phyloP scores from a whole-genome alignment of 768 basidiomycete species.

The Panus rudis region DNA sequence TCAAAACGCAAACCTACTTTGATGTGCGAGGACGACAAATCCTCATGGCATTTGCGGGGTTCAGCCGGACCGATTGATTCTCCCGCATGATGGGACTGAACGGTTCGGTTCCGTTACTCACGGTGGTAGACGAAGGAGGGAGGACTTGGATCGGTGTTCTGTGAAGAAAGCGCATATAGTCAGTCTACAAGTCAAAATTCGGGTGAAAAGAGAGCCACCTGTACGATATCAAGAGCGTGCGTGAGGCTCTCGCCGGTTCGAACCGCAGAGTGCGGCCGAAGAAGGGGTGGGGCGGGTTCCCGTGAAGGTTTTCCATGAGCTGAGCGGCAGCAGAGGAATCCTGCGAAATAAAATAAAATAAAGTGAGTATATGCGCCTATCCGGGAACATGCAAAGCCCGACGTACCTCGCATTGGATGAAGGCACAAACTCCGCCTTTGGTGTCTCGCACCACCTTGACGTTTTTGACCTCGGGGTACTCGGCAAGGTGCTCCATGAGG shows the following conservation, averaged over 20 bases:
- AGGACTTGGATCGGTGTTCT: slow-evolving; percentile 9
- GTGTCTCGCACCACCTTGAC: slow-evolving; percentile 69
- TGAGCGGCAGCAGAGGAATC: slow-evolving; percentile 34
- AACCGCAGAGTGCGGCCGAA: slow-evolving; percentile 69
- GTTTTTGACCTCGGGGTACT: slow-evolving; percentile 56
- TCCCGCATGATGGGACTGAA: not conserved
- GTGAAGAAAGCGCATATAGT: slow-evolving; percentile 5
- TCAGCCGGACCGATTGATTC: slow-evolving; percentile 28
- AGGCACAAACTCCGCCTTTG: slow-evolving; percentile 76
- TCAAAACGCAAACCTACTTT: slow-evolving; percentile 35
- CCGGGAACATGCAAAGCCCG: not conserved
- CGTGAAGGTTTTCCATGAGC: slow-evolving; percentile 55
- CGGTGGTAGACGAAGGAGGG: too few species aligned
- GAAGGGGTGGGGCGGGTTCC: slow-evolving; percentile 52
- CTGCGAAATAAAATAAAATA: not conserved
- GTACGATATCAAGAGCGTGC: slow-evolving; percentile 70
- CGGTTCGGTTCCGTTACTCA: too few species aligned
- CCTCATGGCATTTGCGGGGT: slow-evolving; percentile 55
- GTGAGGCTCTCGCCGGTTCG: slow-evolving; percentile 70
- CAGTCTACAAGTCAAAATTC: not conserved
- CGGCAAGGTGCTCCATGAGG: slow-evolving; percentile 61
- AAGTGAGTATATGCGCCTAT: too few species aligned
- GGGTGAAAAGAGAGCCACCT: slow-evolving; percentile 33
- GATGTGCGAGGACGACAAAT: slow-evolving; percentile 45
- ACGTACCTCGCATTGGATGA: slow-evolving; percentile 77